Percentiles rank a stretch among this genome's conserved stretches.
Evolutionary conservation across 1,284 basidiomycete species (phyloP).

Genomic region (Puccinia coronata): DNA sequence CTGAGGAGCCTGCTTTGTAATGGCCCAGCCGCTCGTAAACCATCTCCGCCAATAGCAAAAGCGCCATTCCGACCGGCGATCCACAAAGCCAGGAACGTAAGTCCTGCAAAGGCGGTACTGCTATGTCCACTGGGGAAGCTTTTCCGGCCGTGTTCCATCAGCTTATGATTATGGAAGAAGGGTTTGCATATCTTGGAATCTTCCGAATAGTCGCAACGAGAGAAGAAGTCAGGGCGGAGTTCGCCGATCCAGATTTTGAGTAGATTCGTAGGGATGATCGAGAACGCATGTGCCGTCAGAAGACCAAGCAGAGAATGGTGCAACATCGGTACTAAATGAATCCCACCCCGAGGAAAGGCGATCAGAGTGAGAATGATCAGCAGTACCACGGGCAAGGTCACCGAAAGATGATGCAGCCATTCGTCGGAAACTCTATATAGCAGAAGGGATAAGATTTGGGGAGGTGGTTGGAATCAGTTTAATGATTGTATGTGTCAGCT

Average conservation of each 20-base stretch:
- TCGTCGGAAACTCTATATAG: constrained; percentile 37
- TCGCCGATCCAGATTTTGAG: constrained; percentile 41
- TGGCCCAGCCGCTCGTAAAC: constrained; percentile 39
- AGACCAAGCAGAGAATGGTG: constrained; percentile 46
- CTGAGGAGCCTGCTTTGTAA: constrained; percentile 46
- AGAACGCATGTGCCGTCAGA: constrained; percentile 34
- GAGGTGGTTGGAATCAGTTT: background rate
- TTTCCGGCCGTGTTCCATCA: constrained; percentile 48
- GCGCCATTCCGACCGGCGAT: constrained; percentile 48
- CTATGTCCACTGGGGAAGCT: constrained; percentile 49
- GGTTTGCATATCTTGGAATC: constrained; percentile 39
- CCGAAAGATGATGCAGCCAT: constrained; percentile 47
- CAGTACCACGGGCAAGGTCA: constrained; percentile 38
- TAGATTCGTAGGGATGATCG: constrained; percentile 28
- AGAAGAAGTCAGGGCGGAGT: constrained; percentile 47
- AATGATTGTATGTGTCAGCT: background rate
- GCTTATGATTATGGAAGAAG: constrained; percentile 23
- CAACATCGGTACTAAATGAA: constrained; percentile 42
- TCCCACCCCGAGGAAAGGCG: constrained; percentile 37
- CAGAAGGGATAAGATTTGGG: background rate
- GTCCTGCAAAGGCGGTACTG: constrained; percentile 37
- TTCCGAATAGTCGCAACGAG: constrained; percentile 44
- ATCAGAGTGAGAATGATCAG: constrained; percentile 39
- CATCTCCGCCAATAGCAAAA: constrained; percentile 39
- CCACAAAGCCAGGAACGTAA: constrained; percentile 43